Base-by-base conservation (phyloP, 768 basidiomycete species). In the Hygrocybe coccinea region DNA sequence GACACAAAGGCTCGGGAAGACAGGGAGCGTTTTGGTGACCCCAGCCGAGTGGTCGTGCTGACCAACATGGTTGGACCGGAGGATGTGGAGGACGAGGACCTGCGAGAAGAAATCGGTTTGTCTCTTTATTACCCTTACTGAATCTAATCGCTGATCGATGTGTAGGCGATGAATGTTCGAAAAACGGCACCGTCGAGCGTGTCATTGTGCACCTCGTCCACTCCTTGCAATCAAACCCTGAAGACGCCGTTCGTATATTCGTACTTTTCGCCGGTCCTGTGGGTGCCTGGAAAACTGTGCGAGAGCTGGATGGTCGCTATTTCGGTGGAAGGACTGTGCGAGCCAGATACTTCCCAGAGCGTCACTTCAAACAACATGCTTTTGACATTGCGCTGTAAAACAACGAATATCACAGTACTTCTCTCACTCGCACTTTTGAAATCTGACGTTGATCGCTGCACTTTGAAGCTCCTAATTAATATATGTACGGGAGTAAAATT, bases 211-310 rank as follows among this genome's bases (percentile, higher is more conserved):
- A 97, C 62, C 71, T 82, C 37, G 80, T 89, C 44, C 76, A 85
- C 39, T 90, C 91, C 2, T 73, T 80, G 1, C 81, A 91, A 0
- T 59, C 69, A 2, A 77, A 86, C 47, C 76, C 82, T 2, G 84
- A 85, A n/a, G 87, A 92, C n/a, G 84, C 86, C 1, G 87, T 97
- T 3, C 85, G 94, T 50, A 86, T 97, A 52, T 98, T 97, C 66
- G 87, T 97, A 14, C 74, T 89, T 51, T 98, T 95, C 64, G 84
- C 85, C 0, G 95, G 95, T 1, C 90, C 91, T 4, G 94, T 81
- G 0, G 95, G 92, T 10, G 95, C 95, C 5, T 98, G 94, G 95
- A 91, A 92, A 70, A 94, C 92, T 0, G 91, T 95, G 2, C 82
- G 92, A 47, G 93, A 95, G 67, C 77, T 97, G 51, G 92, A 98